Base-by-base conservation (phyloP, 257 asterid species). In the Nicotiana undulata region DNA sequence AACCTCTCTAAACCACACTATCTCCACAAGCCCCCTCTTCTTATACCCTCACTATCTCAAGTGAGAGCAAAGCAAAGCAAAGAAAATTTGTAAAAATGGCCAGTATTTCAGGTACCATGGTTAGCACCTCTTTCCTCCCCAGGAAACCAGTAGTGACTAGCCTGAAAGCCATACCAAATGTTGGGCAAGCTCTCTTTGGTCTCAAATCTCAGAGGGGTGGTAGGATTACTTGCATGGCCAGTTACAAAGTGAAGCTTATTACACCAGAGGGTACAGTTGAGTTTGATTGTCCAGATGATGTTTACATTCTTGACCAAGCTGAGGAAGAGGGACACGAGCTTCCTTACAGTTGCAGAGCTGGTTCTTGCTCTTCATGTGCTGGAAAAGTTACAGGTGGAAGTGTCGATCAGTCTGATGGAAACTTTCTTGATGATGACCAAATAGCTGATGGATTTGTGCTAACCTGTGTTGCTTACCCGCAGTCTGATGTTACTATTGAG, bases 281-380 rank as follows among this genome's bases (percentile, higher is more conserved):
- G 26, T 86, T 90, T 85, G 77, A 82, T 2, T 87, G 93, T 87
- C 80, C 83, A 0, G 89, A 85, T 29, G 96, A 93, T 53, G 81
- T 15, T 0, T 90, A 89, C 97, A 83, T 94, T 82, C 90, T 94
- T 1, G 98, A 94, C 80, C 72, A 61, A 31, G 96, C 94, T n/a
- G 98, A 94, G 87, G 95, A 94, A 20, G 4, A 1, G 3, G 98
- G 94, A 0, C 4, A 81, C 5, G 98, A 93, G 0, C 85, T 91
- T 52, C 98, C 98, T 0, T 93, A 84, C 90, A 93, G 98, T 0
- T 94, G 98, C 94, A 90, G 98, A 67, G 93, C 98, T 7, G 98
- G 98, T 0, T 88, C 98, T 0, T 94, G 98, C 89, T 94, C 98
- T 74, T 87, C 95, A 13, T 94, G 98, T 85, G 95, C 93, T 55